A percentile compares a stretch with the other conserved stretches of the same genome.
Evolutionary conservation across 2,329 filamentous ascomycete species (phyloP).

Genomic region (Madurella mycetomatis): DNA sequence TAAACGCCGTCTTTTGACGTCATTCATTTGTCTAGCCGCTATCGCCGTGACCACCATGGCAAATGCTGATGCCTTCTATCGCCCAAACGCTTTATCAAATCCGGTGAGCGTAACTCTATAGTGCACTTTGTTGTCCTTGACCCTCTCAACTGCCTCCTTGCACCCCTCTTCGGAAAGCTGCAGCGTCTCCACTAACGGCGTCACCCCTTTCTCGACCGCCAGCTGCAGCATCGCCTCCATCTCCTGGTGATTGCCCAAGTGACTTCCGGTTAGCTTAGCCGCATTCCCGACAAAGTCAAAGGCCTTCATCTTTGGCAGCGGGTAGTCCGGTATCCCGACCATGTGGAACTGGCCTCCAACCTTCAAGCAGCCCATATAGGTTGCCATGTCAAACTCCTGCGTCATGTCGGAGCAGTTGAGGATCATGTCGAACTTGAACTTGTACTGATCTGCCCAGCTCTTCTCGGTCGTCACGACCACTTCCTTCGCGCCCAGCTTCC

Average conservation of each 20-base stretch:
- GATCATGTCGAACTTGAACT: slow-evolving; percentile 47
- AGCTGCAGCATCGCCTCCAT: slow-evolving; percentile 55
- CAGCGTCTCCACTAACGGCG: too few relatives aligned
- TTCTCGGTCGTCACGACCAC: slow-evolving; percentile 14
- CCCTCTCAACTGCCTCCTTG: too few relatives aligned
- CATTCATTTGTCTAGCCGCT: too few relatives aligned
- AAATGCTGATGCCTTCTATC: too few relatives aligned
- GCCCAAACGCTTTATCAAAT: too few relatives aligned
- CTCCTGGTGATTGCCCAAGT: slow-evolving; percentile 58
- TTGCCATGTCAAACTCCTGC: slow-evolving; percentile 50
- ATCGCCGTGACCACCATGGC: too few relatives aligned
- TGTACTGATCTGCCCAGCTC: slow-evolving; percentile 60
- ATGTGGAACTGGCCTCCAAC: slow-evolving; percentile 54
- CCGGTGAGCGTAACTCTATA: too few relatives aligned
- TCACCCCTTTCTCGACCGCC: slow-evolving; percentile 43
- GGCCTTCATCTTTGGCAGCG: too few relatives aligned
- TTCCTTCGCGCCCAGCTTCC: too few relatives aligned
- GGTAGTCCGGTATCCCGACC: slow-evolving; percentile 20
- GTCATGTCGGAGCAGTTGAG: slow-evolving; percentile 48
- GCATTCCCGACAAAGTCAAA: slow-evolving; percentile 26
- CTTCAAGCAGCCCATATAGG: slow-evolving; percentile 48
- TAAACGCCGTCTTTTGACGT: too few relatives aligned
- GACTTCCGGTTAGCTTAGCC: slow-evolving; percentile 42
- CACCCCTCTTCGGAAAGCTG: too few relatives aligned
- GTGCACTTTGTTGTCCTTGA: too few relatives aligned